Evolutionary conservation across 1,139 yeast species (phyloP).

Genomic region (Scheffersomyces quercinus): DNA sequence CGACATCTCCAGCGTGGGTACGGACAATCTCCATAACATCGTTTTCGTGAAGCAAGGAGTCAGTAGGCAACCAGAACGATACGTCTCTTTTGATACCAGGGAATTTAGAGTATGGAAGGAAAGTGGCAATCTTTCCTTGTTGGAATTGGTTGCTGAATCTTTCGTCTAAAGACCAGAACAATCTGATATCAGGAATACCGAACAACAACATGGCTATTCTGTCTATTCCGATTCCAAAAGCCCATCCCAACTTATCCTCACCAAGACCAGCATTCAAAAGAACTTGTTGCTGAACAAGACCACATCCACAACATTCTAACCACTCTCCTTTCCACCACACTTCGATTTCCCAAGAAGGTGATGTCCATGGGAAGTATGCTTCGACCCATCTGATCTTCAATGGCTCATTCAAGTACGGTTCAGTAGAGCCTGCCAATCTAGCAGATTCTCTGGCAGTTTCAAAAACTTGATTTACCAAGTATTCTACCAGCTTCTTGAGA

Average conservation of each 20-base stretch:
- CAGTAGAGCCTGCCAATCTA: slow-evolving; percentile 61
- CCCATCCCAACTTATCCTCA: slow-evolving; percentile 82
- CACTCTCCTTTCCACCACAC: slow-evolving; percentile 99
- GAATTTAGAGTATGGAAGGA: slow-evolving; percentile 86
- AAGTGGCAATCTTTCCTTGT: slow-evolving; percentile 64
- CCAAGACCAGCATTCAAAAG: slow-evolving; percentile 68
- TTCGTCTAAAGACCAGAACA: slow-evolving; percentile 87
- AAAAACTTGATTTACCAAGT: slow-evolving; percentile 80
- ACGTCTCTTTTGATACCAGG: slow-evolving; percentile 88
- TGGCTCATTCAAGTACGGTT: slow-evolving; percentile 68
- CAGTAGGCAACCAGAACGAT: slow-evolving; percentile 81
- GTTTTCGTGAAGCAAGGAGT: slow-evolving; percentile 64
- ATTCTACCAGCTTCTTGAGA: slow-evolving; percentile 81
- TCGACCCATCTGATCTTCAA: slow-evolving; percentile 92
- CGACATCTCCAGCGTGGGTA: slow-evolving; percentile 79
- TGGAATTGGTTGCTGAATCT: slow-evolving; percentile 75
- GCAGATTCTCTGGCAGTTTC: slow-evolving; percentile 72
- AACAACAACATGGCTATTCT: slow-evolving; percentile 93
- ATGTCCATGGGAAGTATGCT: slow-evolving; percentile 97
- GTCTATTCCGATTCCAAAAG: slow-evolving; percentile 95
- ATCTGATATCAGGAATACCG: slow-evolving; percentile 91
- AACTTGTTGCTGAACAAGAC: slow-evolving; percentile 81
- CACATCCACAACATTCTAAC: slow-evolving; percentile 98
- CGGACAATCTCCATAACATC: slow-evolving; percentile 95
- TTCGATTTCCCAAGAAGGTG: slow-evolving; percentile 98